Evolutionary conservation across 2,329 filamentous ascomycete genomes (phyloP).

Genomic region (Botrytis medusae): DNA sequence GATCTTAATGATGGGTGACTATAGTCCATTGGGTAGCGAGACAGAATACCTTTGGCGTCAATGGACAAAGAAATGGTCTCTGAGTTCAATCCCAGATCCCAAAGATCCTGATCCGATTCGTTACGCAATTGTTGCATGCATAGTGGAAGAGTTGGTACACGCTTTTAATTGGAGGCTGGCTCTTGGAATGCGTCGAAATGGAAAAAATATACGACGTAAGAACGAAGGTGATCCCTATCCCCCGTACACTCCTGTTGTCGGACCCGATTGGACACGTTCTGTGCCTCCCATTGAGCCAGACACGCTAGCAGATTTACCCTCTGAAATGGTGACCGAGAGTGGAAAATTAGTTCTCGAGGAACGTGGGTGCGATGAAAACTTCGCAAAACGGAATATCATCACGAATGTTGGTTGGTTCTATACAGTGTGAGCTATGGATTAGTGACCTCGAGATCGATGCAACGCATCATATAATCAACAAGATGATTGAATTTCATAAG

Average conservation of each 20-base stretch:
- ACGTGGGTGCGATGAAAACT: background rate
- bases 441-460: background rate
- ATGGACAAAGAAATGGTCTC: background rate
- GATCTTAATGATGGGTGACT: background rate
- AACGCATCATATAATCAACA: background rate
- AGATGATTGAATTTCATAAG: background rate
- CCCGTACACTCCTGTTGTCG: background rate
- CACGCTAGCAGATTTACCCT: background rate
- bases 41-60: background rate
- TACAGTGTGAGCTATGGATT: background rate
- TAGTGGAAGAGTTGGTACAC: constrained; percentile 2
- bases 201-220: background rate
- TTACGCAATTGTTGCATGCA: constrained; percentile 2
- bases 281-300: background rate
- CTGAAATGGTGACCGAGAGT: background rate
- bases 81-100: background rate
- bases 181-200: background rate
- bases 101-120: background rate
- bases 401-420: background rate
- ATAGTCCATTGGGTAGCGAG: background rate
- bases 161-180: constrained; percentile 14
- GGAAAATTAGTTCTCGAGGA: background rate
- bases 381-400: background rate
- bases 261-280: background rate
- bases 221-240: background rate